These are phyloP conservation scores for Amanita pseudoporphyria DNA, from an alignment of 768 basidiomycete genomes.

Conservation along the genomic window DNA sequence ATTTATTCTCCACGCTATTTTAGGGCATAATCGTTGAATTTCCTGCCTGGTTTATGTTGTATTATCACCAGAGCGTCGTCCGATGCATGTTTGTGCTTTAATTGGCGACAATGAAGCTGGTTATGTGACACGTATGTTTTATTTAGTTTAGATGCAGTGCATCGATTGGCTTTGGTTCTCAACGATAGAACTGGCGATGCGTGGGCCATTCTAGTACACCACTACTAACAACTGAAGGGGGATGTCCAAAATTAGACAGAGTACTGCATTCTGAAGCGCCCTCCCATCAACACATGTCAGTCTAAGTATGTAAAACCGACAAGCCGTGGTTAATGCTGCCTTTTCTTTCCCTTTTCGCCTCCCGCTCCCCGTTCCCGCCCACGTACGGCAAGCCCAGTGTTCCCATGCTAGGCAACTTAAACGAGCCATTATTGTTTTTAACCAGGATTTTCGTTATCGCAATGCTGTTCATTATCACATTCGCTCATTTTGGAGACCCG, in stretches of 20 bases:
- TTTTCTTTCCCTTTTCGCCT: background rate
- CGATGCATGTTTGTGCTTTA: no score
- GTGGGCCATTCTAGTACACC: no score
- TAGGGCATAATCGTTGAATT: constrained; percentile 51
- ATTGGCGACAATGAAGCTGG: background rate
- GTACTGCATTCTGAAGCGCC: background rate
- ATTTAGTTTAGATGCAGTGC: no score
- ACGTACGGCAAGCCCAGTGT: background rate
- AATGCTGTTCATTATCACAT: background rate
- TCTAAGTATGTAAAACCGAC: background rate
- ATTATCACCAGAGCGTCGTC: no score
- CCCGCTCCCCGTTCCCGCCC: background rate
- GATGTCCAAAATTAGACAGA: no score
- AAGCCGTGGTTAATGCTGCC: background rate
- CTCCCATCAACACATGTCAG: constrained; percentile 4
- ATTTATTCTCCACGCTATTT: constrained; percentile 42
- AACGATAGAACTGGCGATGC: no score
- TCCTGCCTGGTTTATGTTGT: background rate
- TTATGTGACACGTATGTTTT: no score
- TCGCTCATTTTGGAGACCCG: background rate
- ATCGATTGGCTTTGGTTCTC: no score
- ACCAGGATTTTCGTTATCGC: background rate
- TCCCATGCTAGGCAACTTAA: background rate
- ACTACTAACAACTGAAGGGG: no score
- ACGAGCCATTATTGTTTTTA: background rate